Evolutionary conservation across 371 early-diverging fungal species (phyloP), one percentile per base, ranked within the genome.

Genomic region (Vairimorpha necatrix): DNA sequence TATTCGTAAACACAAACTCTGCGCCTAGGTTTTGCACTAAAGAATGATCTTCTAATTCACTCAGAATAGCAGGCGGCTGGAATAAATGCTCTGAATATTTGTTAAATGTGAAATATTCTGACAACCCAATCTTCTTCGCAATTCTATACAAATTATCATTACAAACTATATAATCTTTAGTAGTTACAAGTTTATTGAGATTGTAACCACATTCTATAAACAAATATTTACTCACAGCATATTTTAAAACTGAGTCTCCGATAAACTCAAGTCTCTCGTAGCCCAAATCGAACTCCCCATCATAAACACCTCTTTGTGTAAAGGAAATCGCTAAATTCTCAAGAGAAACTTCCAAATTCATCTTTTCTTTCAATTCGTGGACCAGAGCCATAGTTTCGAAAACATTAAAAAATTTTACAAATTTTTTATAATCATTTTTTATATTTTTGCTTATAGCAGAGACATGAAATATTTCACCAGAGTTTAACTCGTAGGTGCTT

Each of bases 221-320:
- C 24, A 76, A 58, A 70, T 48, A 74, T 33, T 67, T 69, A 30
- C 90, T 88, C 0, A 88, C 86, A 30, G 90, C 83, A 68, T 91
- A 88, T 82, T 95, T 95, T n/a, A 96, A 86, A 71, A 93, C 89
- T 6, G 91, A 88, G 79, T 96, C 96, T 0, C 96, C 96, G 0
- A 95, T 84, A 6, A 90, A 90, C 84, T 96, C 96, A 0, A 96
- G 85, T 3, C 96, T 90, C 83, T 96, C 94, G 77, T 95, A 96
- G 76, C 92, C 87, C 75, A 86, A 39, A 46, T 48, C 32, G 24
- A 28, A 18, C 47, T 58, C 34, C 13, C 28, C 39, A 58, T 24
- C 26, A 34, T 0, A 66, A 13, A 68, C 16, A 1, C 20, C 65
- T 14, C 18, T 22, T 0, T 7, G 24, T 61, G 48, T 20, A 6